Percentiles rank a stretch among this genome's conserved stretches.
These are phyloP conservation scores for Coniochaeta prunicola DNA, from an alignment of 2,329 filamentous ascomycete species.

Conservation along the genomic window DNA sequence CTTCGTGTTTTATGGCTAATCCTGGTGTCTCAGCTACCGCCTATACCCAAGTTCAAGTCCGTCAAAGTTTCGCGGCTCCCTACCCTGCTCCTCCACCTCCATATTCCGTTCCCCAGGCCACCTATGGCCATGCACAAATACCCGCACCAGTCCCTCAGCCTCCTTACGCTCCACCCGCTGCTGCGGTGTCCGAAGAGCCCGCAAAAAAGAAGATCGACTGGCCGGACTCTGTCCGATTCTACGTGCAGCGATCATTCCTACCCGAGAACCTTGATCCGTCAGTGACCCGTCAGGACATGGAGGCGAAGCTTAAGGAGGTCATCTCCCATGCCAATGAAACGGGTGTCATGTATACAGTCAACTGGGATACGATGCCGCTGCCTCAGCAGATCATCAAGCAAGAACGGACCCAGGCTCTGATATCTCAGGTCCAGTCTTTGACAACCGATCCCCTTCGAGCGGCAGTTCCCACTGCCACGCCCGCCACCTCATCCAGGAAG, in stretches of 20 bases:
- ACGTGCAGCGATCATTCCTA: conserved; percentile 85
- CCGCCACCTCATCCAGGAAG: conserved; percentile 53
- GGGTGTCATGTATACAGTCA: conserved; percentile 61
- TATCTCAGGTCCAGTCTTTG: conserved; percentile 5
- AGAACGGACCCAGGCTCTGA: conserved; percentile 42
- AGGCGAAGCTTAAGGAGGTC: conserved; percentile 74
- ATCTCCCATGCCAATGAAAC: conserved; percentile 76
- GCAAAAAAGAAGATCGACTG: conserved; percentile 64
- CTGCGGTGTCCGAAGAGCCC: conserved; percentile 11
- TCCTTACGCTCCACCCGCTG: conserved; percentile 15
- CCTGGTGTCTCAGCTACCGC: background rate
- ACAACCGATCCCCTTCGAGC: background rate
- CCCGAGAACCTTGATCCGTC: conserved; percentile 59
- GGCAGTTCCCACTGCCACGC: background rate
- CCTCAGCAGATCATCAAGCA: conserved; percentile 77
- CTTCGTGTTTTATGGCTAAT: background rate
- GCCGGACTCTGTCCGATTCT: conserved; percentile 74
- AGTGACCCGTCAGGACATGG: conserved; percentile 64
- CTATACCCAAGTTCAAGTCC: conserved; percentile 55
- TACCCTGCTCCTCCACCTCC: conserved; percentile 28
- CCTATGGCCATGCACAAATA: conserved; percentile 16
- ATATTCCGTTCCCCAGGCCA: conserved; percentile 11
- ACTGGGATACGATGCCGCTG: conserved; percentile 79
- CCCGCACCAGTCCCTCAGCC: conserved; percentile 14
- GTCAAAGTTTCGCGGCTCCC: conserved; percentile 47